Conservation (phyloP, 2,329 filamentous ascomycete species). For the Aspergillus transmontanensis region DNA sequence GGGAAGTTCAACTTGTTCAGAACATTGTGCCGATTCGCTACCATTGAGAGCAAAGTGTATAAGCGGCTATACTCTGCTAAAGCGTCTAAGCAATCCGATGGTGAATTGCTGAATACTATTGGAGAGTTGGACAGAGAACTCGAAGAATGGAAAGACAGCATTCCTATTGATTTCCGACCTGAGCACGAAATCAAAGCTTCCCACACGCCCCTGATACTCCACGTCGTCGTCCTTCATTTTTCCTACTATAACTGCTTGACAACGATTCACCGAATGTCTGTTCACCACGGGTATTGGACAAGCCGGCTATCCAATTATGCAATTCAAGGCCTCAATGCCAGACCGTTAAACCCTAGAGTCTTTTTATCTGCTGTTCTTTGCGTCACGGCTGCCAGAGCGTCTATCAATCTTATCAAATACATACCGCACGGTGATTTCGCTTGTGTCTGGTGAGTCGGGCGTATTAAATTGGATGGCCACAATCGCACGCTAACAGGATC, state of each 20-base stretch:
- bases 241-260: conserved; percentile 97
- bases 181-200: conserved; percentile 94
- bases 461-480: not conserved
- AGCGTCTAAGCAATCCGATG: conserved; percentile 87
- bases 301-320: conserved; percentile 92
- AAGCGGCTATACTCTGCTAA: conserved; percentile 90
- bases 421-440: conserved; percentile 93
- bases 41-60: conserved; percentile 93
- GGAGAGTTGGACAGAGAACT: conserved; percentile 87
- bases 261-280: conserved; percentile 97
- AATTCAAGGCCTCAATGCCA: conserved; percentile 87
- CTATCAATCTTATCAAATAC: conserved; percentile 92
- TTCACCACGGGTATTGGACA: conserved; percentile 98
- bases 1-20: conserved; percentile 94
- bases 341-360: conserved; percentile 87
- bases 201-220: conserved; percentile 89
- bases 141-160: conserved; percentile 94
- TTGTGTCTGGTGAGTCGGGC: conserved; percentile 78
- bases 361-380: conserved; percentile 93
- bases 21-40: conserved; percentile 85
- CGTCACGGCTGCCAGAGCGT: conserved; percentile 87
- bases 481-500: conserved; percentile 16
- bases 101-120: conserved; percentile 91
- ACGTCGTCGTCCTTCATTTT: conserved; percentile 92
- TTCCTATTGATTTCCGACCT: conserved; percentile 93